Evolutionary conservation across 768 basidiomycete genomes (phyloP).

Genomic region (Trametopsis cervina): DNA sequence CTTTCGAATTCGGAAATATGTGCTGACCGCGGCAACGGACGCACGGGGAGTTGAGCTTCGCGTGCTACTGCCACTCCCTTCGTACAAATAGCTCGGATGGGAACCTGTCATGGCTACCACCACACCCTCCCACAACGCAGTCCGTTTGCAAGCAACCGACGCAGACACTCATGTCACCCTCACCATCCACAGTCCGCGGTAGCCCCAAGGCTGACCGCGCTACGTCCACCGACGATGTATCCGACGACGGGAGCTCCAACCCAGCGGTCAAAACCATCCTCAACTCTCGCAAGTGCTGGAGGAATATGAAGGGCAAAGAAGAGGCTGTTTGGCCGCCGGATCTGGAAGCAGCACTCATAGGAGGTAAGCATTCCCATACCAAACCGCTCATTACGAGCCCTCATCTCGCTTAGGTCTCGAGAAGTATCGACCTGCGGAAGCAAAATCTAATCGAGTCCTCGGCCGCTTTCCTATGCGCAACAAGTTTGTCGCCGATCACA

Average conservation of each 20-base stretch:
- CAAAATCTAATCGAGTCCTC: slow-evolving; percentile 63
- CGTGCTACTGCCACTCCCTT: not conserved
- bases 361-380: slow-evolving; percentile 46
- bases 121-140: not conserved
- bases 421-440: slow-evolving; percentile 66
- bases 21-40: not conserved
- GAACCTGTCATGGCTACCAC: not conserved
- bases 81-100: not conserved
- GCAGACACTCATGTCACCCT: not conserved
- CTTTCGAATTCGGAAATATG: not conserved
- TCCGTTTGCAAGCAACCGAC: not conserved
- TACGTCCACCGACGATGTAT: slow-evolving; percentile 14
- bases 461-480: slow-evolving; percentile 77
- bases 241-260: slow-evolving; percentile 20
- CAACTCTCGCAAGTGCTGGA: slow-evolving; percentile 68
- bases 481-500: slow-evolving; percentile 75
- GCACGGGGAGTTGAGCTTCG: not conserved
- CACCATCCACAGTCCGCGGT: not conserved
- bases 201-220: not conserved
- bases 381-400: not conserved
- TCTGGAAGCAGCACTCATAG: slow-evolving; percentile 69
- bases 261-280: slow-evolving; percentile 65
- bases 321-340: slow-evolving; percentile 78
- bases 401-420: slow-evolving; percentile 44
- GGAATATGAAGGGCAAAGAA: slow-evolving; percentile 57